Base-by-base conservation (phyloP, 129 eudicot genomes). In the Flaveria sonorensis region DNA sequence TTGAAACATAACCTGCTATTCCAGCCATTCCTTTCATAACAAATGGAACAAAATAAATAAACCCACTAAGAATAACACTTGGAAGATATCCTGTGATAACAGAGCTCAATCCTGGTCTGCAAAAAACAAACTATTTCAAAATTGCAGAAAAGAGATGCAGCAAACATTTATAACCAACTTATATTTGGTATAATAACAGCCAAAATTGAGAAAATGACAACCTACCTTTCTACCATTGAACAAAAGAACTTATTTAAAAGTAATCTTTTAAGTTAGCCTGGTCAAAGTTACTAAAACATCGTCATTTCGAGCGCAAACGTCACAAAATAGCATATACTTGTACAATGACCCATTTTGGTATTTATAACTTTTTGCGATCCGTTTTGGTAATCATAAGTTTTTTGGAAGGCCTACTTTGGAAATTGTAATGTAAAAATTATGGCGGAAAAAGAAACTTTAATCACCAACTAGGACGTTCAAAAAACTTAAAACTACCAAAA, bases 81-180 rank as follows among this genome's bases (percentile, higher is more conserved):
- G 97, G 98, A 79, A 93, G 91, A 79, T 87, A 93, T 45, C 98
- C 97, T 23, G 98, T 93, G 30, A 93, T 70, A 55, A 89, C 65
- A 24, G 97, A 87, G 68, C 86, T 81, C 73, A 93, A 80, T 76
- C 97, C 96, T 74, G 97, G 98, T 87, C 97, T 93, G 87, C 24
- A 28, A 19, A 85, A 82, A 1, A 70, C 28, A 60, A 61, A 62
- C 6, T 20, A 40, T 68, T 46, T 70, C n/a, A 19, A 78, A 74
- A 62, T 14, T 62, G 28, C 5, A 10, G 59, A 52, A 52, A n/a
- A 52, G 59, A 52, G 40, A 61, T 13, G 24, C 67, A 26, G 10
- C 19, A 61, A 61, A 26, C 9, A 13, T 7, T 61, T 61, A 61
- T 26, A 5, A 14, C 39, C 67, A 61, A 61, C 67, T 24, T 61